Evolutionary conservation across 2,329 filamentous ascomycete species (phyloP).

Genomic region (Aspergillus caelatus): DNA sequence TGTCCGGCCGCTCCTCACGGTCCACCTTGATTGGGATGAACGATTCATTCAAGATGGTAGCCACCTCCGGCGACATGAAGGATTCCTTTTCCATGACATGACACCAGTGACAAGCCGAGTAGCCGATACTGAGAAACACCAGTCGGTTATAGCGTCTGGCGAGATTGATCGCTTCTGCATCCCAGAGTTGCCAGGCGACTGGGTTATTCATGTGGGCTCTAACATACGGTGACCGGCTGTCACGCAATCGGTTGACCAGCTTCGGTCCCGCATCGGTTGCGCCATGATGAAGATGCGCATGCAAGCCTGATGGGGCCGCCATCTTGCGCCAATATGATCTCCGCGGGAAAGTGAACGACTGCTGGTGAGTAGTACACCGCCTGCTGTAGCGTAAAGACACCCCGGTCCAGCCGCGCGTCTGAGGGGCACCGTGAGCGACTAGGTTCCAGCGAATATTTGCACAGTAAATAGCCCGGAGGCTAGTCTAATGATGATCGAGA

Average conservation of each 20-base stretch:
- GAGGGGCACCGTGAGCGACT: neutral
- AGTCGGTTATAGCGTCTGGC: slow-evolving; percentile 82
- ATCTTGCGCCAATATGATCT: slow-evolving; percentile 23
- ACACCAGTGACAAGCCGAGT: slow-evolving; percentile 91
- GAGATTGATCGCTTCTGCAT: slow-evolving; percentile 72
- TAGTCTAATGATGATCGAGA: neutral
- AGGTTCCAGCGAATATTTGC: neutral
- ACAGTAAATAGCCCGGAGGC: neutral
- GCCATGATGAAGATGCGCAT: slow-evolving; percentile 29
- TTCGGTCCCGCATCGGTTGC: slow-evolving; percentile 28
- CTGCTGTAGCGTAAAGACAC: slow-evolving; percentile 19
- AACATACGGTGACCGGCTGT: slow-evolving; percentile 50
- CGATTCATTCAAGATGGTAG: slow-evolving; percentile 76
- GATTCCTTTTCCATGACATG: slow-evolving; percentile 93
- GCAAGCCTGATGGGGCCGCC: slow-evolving; percentile 31
- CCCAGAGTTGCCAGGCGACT: slow-evolving; percentile 91
- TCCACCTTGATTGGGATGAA: slow-evolving; percentile 95
- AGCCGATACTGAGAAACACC: slow-evolving; percentile 92
- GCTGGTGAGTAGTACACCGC: slow-evolving; percentile 19
- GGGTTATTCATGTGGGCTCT: slow-evolving; percentile 76
- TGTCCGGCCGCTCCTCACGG: slow-evolving; percentile 88
- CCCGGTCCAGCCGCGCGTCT: slow-evolving; percentile 13
- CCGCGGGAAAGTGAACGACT: slow-evolving; percentile 11
- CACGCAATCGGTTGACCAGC: slow-evolving; percentile 57
- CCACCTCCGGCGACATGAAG: slow-evolving; percentile 81